Evolutionary conservation across 2,329 filamentous ascomycete genomes (phyloP), one percentile per base, ranked within the genome.

Genomic region (Aspergillus ibericus): DNA sequence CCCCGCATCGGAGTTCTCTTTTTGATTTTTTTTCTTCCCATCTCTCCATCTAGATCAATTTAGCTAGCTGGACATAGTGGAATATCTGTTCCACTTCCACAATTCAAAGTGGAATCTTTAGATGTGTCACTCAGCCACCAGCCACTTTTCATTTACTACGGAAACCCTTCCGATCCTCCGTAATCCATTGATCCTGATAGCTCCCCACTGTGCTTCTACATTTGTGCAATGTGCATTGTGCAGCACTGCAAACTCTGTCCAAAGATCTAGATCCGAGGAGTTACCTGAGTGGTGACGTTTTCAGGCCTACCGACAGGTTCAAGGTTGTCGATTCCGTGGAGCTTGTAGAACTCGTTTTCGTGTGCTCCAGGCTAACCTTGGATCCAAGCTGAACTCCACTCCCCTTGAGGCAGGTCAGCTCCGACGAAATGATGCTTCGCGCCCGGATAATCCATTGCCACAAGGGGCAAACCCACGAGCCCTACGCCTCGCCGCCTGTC

Each of bases 1-100:
- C 68, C 64, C 64, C 71, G 70, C 66, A 69, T 62, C 65, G 66
- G 65, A 63, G 59, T 66, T 67, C 65, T 62, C 27, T 50, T 27
- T 50, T 55, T 34, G 6, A 22, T 13, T 27, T 50, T 50, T 55
- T 44, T 36, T 27, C 1, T 29, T 42, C 4, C 35, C 18, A 38
- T 8, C 34, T 29, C 10, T 40, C 10, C 9, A 32, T 32, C 12
- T 32, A 32, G 12, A 32, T 9, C 29, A 2, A 32, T 1, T 32
- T 1, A 10, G 29, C 29, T 32, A 32, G 29, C 9, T 32, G 7
- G 3, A 9, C 9, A 9, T 10, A 32, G 29, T 32, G 29, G 29
- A 10, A 32, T 32, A 10, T 32, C 9, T 32, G 29, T 32, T 32
- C 29, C n/a, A n/a, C n/a, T n/a, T n/a, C 29, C 29, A 32, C 29